These are phyloP conservation scores for Allomyces javanicus DNA, from an alignment of 192 early-diverging fungal species.

Conservation along the genomic window DNA sequence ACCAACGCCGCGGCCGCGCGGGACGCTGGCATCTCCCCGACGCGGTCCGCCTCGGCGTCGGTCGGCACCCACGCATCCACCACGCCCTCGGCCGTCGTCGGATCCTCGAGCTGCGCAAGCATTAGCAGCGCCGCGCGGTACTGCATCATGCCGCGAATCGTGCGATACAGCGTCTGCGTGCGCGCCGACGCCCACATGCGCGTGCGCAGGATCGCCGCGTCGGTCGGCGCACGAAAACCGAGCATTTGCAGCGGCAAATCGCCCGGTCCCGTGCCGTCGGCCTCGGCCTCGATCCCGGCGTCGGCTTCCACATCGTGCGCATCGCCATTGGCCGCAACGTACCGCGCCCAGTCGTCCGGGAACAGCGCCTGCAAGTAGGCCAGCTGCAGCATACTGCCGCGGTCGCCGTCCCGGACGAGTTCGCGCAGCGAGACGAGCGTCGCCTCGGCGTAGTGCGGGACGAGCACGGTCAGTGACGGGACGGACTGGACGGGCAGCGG, in stretches of 20 bases:
- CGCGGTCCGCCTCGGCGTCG: too few species aligned
- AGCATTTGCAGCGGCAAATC: neutral
- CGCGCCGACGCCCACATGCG: neutral
- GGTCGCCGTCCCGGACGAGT: neutral
- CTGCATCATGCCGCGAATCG: neutral
- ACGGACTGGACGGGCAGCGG: neutral
- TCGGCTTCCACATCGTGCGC: neutral
- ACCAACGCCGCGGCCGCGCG: too few species aligned
- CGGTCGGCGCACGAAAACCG: neutral
- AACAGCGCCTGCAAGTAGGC: neutral
- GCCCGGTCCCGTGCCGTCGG: neutral
- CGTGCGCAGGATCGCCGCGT: neutral
- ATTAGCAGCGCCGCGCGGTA: neutral
- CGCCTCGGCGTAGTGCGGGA: neutral
- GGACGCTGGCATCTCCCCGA: too few species aligned
- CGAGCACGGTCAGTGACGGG: neutral
- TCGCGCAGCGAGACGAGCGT: neutral
- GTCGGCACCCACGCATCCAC: too few species aligned
- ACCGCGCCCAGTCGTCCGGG: neutral
- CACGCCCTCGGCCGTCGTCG: too few species aligned
- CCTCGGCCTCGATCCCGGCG: too few species aligned
- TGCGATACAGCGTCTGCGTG: neutral
- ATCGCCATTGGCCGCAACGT: neutral
- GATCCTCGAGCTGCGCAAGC: too few species aligned
- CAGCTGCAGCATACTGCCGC: neutral